Percentiles rank a stretch among this genome's conserved stretches.
Evolutionary conservation across 345 rosid genomes (phyloP).

Genomic region (Hypericum androsaemum): DNA sequence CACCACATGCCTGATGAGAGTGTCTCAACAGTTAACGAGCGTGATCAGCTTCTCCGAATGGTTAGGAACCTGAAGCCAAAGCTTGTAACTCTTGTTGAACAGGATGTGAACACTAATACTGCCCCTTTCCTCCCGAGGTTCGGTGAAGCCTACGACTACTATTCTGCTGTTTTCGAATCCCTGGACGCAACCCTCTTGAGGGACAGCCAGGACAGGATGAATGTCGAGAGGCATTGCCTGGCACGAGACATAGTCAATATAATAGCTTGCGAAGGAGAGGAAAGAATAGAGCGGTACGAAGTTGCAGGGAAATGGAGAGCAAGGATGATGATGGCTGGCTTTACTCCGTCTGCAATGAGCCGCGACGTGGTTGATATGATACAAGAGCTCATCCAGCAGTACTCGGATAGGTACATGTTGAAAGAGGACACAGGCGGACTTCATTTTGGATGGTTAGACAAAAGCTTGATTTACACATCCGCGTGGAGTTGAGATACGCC

Average conservation of each 20-base stretch:
- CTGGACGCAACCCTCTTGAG: conserved; percentile 84
- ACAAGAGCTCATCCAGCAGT: conserved; percentile 41
- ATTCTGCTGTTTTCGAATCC: conserved; percentile 82
- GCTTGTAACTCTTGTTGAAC: conserved; percentile 89
- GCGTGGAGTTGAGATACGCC: conserved; percentile 52
- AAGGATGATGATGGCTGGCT: conserved; percentile 92
- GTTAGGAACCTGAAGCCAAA: conserved; percentile 82
- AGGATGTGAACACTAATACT: conserved; percentile 87
- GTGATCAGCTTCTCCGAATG: conserved; percentile 89
- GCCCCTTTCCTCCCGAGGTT: conserved; percentile 79
- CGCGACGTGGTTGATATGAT: conserved; percentile 36
- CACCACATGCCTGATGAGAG: conserved; percentile 99
- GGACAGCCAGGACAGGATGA: conserved; percentile 93
- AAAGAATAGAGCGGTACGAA: conserved; percentile 82
- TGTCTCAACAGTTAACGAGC: conserved; percentile 74
- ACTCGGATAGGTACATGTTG: conserved; percentile 51
- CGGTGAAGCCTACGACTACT: conserved; percentile 74
- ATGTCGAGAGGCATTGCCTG: conserved; percentile 87
- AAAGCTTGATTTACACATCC: conserved; percentile 77
- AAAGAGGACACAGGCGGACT: conserved; percentile 59
- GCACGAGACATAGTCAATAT: conserved; percentile 92
- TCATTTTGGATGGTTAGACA: conserved; percentile 86
- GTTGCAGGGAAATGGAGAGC: conserved; percentile 94
- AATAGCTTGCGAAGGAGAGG: conserved; percentile 94
- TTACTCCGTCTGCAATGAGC: conserved; percentile 56